phyloP scores from a whole-genome alignment of 345 rosid genomes.

The Populus euphratica region DNA sequence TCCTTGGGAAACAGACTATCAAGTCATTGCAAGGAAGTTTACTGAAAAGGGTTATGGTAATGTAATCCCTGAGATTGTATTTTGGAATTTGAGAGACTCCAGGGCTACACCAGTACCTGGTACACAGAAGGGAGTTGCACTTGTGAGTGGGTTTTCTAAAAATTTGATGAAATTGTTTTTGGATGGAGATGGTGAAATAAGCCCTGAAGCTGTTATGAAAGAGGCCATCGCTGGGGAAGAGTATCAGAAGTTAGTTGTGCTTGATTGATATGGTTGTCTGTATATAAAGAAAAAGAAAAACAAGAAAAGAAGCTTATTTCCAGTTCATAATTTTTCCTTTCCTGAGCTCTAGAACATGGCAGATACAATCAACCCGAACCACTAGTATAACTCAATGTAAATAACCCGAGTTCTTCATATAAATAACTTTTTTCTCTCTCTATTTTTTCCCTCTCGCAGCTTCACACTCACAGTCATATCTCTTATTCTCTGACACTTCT shows the following conservation, averaged over 20 bases:
- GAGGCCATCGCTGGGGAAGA: constrained; percentile 42
- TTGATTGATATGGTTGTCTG: constrained; percentile 29
- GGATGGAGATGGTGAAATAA: constrained; percentile 36
- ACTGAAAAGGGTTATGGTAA: constrained; percentile 44
- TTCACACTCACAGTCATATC: too few species aligned
- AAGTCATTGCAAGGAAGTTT: constrained; percentile 41
- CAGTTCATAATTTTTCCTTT: too few species aligned
- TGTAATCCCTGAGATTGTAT: constrained; percentile 50
- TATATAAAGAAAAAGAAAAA: too few species aligned
- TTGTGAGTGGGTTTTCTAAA: constrained; percentile 65
- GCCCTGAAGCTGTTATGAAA: constrained; percentile 40
- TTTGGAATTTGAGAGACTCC: constrained; percentile 66
- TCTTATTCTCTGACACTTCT: too few species aligned
- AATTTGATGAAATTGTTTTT: constrained; percentile 55
- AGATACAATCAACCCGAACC: too few species aligned
- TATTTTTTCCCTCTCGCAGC: too few species aligned
- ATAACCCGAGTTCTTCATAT: too few species aligned
- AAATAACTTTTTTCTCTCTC: too few species aligned
- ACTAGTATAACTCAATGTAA: too few species aligned
- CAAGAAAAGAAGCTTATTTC: too few species aligned
- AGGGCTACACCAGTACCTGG: constrained; percentile 41
- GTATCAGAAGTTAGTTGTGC: constrained; percentile 35
- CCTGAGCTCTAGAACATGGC: too few species aligned
- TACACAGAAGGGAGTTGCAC: constrained; percentile 46
- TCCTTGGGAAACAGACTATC: constrained; percentile 54